Conservation (phyloP, 2,329 filamentous ascomycete genomes). For the Pestalotiopsis sp. region DNA sequence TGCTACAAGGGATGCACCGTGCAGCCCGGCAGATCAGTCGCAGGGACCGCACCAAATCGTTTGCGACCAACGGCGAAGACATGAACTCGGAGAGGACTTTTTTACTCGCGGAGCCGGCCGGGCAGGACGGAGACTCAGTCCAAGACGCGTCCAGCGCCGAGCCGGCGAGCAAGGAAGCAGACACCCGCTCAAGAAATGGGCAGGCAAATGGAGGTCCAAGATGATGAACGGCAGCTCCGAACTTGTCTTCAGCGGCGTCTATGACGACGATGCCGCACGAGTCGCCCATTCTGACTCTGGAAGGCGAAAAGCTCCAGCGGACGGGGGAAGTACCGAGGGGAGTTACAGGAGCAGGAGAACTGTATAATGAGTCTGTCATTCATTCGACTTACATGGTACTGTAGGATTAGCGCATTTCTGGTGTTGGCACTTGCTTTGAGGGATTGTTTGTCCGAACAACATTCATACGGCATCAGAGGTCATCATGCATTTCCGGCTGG, state of each 20-base stretch:
- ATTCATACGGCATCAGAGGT: neutral
- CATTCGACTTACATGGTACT: neutral
- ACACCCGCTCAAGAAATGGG: neutral
- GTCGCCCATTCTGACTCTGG: neutral
- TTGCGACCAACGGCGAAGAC: slow-evolving; percentile 13
- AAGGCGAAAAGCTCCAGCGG: neutral
- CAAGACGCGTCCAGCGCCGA: neutral
- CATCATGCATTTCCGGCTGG: neutral
- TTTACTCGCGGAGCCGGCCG: slow-evolving; percentile 10
- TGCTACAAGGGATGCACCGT: slow-evolving; percentile 13
- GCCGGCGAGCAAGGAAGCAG: neutral
- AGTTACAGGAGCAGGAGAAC: neutral
- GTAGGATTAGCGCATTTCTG: neutral
- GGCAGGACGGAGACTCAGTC: neutral
- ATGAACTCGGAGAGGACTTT: slow-evolving; percentile 7
- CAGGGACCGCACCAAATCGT: slow-evolving; percentile 14
- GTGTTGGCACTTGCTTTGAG: neutral
- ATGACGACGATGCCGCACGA: neutral
- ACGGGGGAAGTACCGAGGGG: neutral
- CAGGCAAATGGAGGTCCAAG: neutral
- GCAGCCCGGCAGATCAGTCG: slow-evolving; percentile 14
- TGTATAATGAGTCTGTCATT: neutral
- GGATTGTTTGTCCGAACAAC: neutral
- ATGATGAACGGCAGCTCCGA: neutral
- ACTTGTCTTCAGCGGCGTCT: neutral